These are phyloP conservation scores for Cornus suecica DNA, from an alignment of 148 eudicot species.

Conservation along the genomic window DNA sequence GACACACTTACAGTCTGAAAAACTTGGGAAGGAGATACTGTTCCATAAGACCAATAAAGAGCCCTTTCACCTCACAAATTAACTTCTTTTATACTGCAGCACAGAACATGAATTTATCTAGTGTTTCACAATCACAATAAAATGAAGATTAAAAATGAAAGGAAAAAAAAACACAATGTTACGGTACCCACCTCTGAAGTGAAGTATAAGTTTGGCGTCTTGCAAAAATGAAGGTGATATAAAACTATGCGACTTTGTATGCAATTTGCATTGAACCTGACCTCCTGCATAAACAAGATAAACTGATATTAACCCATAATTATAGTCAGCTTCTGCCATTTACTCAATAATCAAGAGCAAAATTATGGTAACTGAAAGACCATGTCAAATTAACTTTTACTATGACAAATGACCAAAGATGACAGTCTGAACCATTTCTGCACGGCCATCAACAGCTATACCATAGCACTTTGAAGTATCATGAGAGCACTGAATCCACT, in stretches of 20 bases:
- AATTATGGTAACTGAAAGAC: not conserved
- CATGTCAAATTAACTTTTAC: not conserved
- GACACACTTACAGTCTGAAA: no score
- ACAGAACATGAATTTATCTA: no score
- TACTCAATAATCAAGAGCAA: not conserved
- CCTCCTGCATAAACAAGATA: slow-evolving; percentile 5
- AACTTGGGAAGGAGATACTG: no score
- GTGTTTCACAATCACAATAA: not conserved
- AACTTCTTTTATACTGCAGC: no score
- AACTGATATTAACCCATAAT: not conserved
- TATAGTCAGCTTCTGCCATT: not conserved
- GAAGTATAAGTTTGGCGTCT: not conserved
- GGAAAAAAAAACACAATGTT: not conserved
- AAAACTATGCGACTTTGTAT: not conserved
- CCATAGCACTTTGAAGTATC: not conserved
- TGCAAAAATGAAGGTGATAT: not conserved
- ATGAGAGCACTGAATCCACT: not conserved
- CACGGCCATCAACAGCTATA: not conserved
- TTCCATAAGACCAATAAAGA: no score
- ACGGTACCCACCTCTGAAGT: not conserved
- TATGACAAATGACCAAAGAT: not conserved
- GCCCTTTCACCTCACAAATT: no score
- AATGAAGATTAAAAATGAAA: not conserved
- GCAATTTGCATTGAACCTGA: not conserved
- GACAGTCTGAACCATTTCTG: not conserved